Conservation (phyloP, 2,329 filamentous ascomycete genomes). For the Mycogone perniciosa region DNA sequence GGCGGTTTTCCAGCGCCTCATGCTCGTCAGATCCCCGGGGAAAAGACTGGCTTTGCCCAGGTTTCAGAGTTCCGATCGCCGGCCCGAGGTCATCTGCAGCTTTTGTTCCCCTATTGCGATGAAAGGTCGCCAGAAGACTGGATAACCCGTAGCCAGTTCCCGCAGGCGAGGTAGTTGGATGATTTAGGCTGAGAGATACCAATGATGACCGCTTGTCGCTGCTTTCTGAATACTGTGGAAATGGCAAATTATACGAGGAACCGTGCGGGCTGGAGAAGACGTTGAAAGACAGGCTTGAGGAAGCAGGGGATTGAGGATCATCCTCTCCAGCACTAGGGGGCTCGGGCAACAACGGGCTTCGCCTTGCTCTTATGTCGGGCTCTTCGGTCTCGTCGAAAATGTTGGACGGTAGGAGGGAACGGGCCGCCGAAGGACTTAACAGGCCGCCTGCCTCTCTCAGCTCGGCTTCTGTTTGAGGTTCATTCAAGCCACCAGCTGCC, state of each 20-base stretch:
- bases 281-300: conserved; percentile 51
- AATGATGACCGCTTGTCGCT: conserved; percentile 37
- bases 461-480: conserved; percentile 54
- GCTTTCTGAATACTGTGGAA: conserved; percentile 42
- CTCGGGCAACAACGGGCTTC: conserved; percentile 29
- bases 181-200: conserved; percentile 24
- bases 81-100: conserved; percentile 46
- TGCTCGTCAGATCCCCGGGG: conserved; percentile 55
- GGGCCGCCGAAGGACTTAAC: conserved; percentile 65
- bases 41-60: conserved; percentile 71
- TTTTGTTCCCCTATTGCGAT: conserved; percentile 58
- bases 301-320: conserved; percentile 56
- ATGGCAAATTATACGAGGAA: conserved; percentile 53
- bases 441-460: conserved; percentile 59
- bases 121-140: conserved; percentile 52
- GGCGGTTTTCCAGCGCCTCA: conserved; percentile 47
- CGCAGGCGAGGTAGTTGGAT: conserved; percentile 34
- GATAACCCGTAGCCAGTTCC: conserved; percentile 34
- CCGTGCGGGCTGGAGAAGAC: conserved; percentile 56
- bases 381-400: conserved; percentile 58
- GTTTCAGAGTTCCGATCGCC: conserved; percentile 61
- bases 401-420: conserved; percentile 64
- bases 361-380: conserved; percentile 41
- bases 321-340: conserved; percentile 25
- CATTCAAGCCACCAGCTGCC: conserved; percentile 31